Conservation (phyloP, 306 rosid species). For the Ceratonia siliqua region DNA sequence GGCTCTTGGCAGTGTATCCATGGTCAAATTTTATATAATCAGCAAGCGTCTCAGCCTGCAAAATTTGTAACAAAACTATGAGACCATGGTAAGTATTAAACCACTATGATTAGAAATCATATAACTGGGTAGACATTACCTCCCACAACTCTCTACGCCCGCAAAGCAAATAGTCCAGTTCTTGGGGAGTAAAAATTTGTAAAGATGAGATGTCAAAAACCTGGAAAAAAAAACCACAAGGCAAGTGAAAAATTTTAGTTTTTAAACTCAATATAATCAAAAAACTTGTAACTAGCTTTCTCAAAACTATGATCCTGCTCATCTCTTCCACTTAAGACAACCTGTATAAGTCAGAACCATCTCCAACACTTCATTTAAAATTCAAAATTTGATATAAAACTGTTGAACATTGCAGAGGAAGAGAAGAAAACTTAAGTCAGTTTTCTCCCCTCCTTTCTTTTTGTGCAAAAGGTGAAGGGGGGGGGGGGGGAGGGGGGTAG, state of each 20-base stretch:
- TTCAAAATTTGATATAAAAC: background rate
- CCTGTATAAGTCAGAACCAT: conserved; percentile 11
- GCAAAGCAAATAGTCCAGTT: conserved; percentile 90
- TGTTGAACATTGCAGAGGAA: background rate
- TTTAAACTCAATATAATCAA: conserved; percentile 9
- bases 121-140: conserved; percentile 45
- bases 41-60: conserved; percentile 82
- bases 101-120: conserved; percentile 6
- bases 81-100: background rate
- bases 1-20: conserved; percentile 95
- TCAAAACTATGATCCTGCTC: background rate
- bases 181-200: conserved; percentile 84
- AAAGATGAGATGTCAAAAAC: conserved; percentile 51
- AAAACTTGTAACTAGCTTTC: background rate
- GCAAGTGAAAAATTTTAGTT: conserved; percentile 19
- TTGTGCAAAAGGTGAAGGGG: conserved; percentile 2
- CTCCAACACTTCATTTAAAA: background rate
- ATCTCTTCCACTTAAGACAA: background rate
- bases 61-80: conserved; percentile 81
- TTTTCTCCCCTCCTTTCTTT: background rate
- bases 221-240: conserved; percentile 20
- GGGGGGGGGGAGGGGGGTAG: background rate
- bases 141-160: conserved; percentile 98
- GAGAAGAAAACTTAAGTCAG: no score
- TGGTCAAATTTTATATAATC: conserved; percentile 96